Base-by-base conservation (phyloP, 495 filamentous ascomycete genomes). In the Penicillium tannophilum region DNA sequence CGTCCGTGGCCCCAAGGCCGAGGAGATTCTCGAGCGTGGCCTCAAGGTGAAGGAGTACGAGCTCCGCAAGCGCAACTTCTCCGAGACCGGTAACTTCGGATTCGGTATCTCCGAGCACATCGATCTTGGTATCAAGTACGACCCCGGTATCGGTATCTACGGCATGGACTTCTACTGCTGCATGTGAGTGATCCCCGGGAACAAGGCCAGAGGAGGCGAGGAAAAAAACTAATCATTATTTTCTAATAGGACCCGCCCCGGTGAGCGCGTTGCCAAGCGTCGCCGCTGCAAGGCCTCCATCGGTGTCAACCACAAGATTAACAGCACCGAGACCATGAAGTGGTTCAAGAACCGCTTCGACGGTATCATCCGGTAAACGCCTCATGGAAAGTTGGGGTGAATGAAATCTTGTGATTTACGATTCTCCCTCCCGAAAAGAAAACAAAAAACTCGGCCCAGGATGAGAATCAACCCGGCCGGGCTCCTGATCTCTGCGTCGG, bases 151-250 rank as follows among this genome's bases (percentile, higher is more conserved):
- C 69, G 93, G 93, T 86, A 98, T 99, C 81, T 99, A 99, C 86
- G 95, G 95, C 80, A 99, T 99, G 95, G 95, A 99, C 85, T 99
- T 99, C 86, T 99, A 97, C 89, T 91, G 88, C 90, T 97, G 93
- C 91, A 99, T 99, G 95, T 88, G 70, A 82, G 85, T 62, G 46
- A 24, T 24, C 36, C 16, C 35, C 11, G 2, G 16, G 16, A 30
- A 24, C 42, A 36, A 36, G 35, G 42, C n/a, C 23, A 41, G 44
- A 33, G 17, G 31, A 23, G 49, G 8, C 6, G 50, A 41, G 49
- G 31, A 41, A 24, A 49, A 14, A 36, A 52, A 72, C 65, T 77
- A 60, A 74, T 60, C 44, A 24, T 20, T 50, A 39, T 42, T 57
- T 39, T 53, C 5, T 17, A 48, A 55, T 59, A 90, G 87, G 87